Conservation (phyloP, 352 stramenopile genomes). For the Phytophthora pini region DNA sequence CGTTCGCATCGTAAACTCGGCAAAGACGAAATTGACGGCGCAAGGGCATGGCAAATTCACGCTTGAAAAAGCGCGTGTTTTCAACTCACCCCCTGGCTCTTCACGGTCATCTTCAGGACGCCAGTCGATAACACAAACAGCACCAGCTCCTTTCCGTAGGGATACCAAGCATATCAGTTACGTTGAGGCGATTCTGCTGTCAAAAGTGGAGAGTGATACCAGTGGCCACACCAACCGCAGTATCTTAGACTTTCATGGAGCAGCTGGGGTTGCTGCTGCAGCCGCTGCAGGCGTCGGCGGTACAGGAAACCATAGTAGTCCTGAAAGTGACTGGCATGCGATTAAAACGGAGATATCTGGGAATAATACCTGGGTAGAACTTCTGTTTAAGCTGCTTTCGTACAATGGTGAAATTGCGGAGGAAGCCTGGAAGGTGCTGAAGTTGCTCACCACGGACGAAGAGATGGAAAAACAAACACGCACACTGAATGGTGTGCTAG, state of each 20-base stretch:
- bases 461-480: slow-evolving; percentile 77
- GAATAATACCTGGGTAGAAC: slow-evolving; percentile 44
- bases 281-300: slow-evolving; percentile 34
- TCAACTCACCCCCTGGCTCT: slow-evolving; percentile 26
- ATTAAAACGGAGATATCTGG: slow-evolving; percentile 72
- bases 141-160: slow-evolving; percentile 29
- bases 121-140: slow-evolving; percentile 31
- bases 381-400: slow-evolving; percentile 63
- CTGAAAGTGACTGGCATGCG: slow-evolving; percentile 69
- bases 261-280: slow-evolving; percentile 30
- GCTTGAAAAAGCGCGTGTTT: slow-evolving; percentile 70
- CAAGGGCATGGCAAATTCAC: slow-evolving; percentile 74
- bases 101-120: slow-evolving; percentile 26
- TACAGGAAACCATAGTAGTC: slow-evolving; percentile 48
- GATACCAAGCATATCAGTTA: slow-evolving; percentile 44
- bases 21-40: slow-evolving; percentile 74
- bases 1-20: slow-evolving; percentile 72
- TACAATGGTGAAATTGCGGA: slow-evolving; percentile 59
- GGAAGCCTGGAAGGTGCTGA: slow-evolving; percentile 82
- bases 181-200: slow-evolving; percentile 65
- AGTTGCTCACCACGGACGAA: slow-evolving; percentile 65
- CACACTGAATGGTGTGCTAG: slow-evolving; percentile 66
- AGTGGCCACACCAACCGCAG: slow-evolving; percentile 55
- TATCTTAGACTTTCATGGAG: slow-evolving; percentile 49
- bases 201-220: slow-evolving; percentile 73